Conservation (phyloP, 2,329 filamentous ascomycete genomes). For the Aureobasidium sp. region DNA sequence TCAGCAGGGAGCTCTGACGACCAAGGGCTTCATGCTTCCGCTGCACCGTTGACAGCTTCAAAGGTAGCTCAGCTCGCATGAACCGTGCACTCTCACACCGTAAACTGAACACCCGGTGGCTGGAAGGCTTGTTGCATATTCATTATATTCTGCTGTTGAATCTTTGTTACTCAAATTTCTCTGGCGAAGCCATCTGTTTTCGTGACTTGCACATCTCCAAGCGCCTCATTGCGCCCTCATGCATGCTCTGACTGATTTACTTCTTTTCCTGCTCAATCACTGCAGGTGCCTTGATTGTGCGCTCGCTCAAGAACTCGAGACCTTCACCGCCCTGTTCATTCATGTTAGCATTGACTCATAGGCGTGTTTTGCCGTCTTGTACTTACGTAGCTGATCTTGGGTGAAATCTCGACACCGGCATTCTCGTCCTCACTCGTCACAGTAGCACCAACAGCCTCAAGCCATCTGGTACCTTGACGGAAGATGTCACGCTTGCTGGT, state of each 20-base stretch:
- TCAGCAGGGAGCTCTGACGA: neutral
- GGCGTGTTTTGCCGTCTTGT: neutral
- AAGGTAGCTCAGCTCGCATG: neutral
- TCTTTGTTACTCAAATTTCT: neutral
- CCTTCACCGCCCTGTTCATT: slow-evolving; percentile 49
- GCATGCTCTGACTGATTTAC: neutral
- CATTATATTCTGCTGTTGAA: neutral
- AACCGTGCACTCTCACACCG: neutral
- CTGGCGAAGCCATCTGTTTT: no score
- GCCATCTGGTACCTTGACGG: slow-evolving; percentile 80
- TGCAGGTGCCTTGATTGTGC: slow-evolving; percentile 54
- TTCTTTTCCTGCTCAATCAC: slow-evolving; percentile 52
- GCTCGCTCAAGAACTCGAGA: slow-evolving; percentile 50
- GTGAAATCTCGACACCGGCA: slow-evolving; percentile 79
- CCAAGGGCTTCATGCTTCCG: neutral
- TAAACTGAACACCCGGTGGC: neutral
- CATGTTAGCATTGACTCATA: neutral
- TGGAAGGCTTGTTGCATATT: neutral
- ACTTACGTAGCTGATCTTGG: slow-evolving; percentile 88
- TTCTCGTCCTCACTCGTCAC: slow-evolving; percentile 56
- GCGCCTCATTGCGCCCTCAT: neutral
- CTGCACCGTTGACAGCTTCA: neutral
- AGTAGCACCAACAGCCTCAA: slow-evolving; percentile 65
- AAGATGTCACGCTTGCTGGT: slow-evolving; percentile 89
- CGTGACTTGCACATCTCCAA: neutral